Conservation (phyloP, 305 asterid species). For the Fraxinus latifolia region DNA sequence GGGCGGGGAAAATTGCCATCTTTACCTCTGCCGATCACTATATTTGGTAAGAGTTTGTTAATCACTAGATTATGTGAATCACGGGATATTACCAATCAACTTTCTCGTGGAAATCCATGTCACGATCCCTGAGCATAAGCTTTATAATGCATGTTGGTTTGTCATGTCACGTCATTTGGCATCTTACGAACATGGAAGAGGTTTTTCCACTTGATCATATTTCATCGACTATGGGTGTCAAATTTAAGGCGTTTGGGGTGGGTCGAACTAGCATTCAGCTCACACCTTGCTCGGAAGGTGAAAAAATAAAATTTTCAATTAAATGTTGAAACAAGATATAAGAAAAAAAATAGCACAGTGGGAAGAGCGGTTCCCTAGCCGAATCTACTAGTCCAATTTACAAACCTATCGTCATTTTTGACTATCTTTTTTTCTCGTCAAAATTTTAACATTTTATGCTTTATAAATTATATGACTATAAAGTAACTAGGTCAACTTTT, state of each 20-base stretch:
- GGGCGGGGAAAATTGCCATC: no score
- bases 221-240: neutral
- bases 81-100: neutral
- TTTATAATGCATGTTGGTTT: neutral
- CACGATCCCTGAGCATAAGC: neutral
- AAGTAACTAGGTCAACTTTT: neutral
- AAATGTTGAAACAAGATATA: no score
- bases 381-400: neutral
- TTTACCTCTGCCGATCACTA: neutral
- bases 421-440: neutral
- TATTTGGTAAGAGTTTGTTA: neutral
- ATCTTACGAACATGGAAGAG: neutral
- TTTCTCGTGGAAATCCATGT: neutral
- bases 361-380: neutral
- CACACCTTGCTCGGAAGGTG: neutral
- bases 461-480: neutral
- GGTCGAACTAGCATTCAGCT: neutral
- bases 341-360: neutral
- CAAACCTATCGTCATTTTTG: accelerated
- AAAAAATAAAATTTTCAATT: no score
- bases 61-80: neutral
- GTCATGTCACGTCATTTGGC: neutral
- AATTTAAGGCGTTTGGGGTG: neutral
- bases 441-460: neutral
- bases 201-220: neutral